Base-by-base conservation (phyloP, 2,329 filamentous ascomycete genomes). In the Microdochium nivale region DNA sequence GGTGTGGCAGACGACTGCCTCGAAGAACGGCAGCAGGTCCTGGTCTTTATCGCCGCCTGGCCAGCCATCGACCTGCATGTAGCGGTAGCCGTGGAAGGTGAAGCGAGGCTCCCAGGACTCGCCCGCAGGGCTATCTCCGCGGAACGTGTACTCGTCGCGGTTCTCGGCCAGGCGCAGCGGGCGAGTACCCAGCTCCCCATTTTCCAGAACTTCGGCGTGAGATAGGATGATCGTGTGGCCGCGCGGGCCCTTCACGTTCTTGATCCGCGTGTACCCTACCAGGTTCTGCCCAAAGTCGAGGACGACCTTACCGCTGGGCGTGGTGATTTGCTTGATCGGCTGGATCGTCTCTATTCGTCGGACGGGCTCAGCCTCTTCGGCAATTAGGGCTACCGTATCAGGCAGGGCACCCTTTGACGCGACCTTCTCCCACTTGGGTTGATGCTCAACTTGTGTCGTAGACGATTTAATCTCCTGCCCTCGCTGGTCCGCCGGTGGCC, bases 81-180 rank as follows among this genome's bases (percentile, higher is more conserved):
- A 78, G 30, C 75, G 67, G 53, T 78, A 79, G 2, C 76, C 75
- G 55, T 78, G 75, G 52, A 74, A 78, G 2, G 74, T 78, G 57
- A 76, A 78, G 1, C 61, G 64, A 1, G 75, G 75, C 21, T 70
- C 62, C 71, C 72, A 78, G 13, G 33, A 37, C n/a, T 46, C 21
- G 8, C 11, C n/a, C 7, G 4, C n/a, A 14, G 11, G 4, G 5
- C 5, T 3, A 5, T 14, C 11, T 8, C 43, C 43, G 8, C 11
- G 16, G 21, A 46, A 5, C 4, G 16, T 21, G 16, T n/a, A n/a
- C 16, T n/a, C 35, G 35, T 43, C 35, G 16, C 21, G 16, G 11
- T 14, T 8, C 3, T 24, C 57, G 2, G 62, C 62, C 2, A 53
- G 53, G 47, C 61, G 52, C 16, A 65, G 50, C 5, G 62, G 62